Conservation (phyloP, 345 rosid genomes). For the Salix dunnii region DNA sequence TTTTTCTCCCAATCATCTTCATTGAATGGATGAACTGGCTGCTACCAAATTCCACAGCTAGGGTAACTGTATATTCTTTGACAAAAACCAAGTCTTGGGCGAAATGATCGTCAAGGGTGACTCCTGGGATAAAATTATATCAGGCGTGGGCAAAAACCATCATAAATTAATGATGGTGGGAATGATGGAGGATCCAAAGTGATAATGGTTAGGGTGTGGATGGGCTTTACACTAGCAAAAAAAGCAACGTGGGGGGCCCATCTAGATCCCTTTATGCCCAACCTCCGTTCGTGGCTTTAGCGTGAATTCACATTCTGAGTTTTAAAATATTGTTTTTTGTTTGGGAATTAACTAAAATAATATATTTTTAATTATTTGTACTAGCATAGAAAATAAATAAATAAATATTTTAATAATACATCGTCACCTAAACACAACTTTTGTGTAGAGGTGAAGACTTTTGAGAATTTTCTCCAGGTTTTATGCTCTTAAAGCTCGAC, state of each 20-base stretch:
- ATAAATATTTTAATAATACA: too few relatives aligned
- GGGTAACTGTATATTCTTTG: neutral
- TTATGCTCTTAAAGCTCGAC: conserved; percentile 54
- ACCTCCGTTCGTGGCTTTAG: neutral
- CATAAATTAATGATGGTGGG: conserved; percentile 56
- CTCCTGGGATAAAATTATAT: neutral
- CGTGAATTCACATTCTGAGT: conserved; percentile 13
- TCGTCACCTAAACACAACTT: too few relatives aligned
- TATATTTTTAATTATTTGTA: too few relatives aligned
- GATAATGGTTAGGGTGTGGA: conserved; percentile 20
- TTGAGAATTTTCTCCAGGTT: conserved; percentile 50
- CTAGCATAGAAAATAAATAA: too few relatives aligned
- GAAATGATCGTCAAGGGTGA: conserved; percentile 25
- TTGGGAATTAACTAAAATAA: too few relatives aligned
- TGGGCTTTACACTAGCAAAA: conserved; percentile 16
- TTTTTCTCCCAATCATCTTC: too few relatives aligned
- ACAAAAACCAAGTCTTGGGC: conserved; percentile 5
- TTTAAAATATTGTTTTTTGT: too few relatives aligned
- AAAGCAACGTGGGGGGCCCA: conserved; percentile 30
- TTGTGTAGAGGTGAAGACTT: neutral
- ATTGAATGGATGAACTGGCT: neutral
- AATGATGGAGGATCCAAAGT: conserved; percentile 16
- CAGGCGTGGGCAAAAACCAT: conserved; percentile 57
- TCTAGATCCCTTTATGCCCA: conserved; percentile 17
- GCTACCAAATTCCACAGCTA: neutral